Percentiles rank a stretch among this genome's conserved stretches.
Evolutionary conservation across 177 flowering plant species (phyloP).

Genomic region (Vitis hybrid): DNA sequence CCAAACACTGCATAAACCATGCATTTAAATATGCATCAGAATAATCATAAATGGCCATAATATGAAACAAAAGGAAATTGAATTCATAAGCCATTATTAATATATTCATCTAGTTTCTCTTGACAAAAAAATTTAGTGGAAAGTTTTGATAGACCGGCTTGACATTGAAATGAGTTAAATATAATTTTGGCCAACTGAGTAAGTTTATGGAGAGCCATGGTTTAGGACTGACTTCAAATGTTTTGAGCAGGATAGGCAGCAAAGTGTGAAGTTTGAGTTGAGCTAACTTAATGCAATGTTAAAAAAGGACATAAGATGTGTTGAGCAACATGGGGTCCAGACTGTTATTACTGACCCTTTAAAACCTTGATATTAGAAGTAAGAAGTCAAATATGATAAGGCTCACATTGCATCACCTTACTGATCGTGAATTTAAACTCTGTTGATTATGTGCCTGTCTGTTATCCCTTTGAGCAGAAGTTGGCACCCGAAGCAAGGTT

Average conservation of each 20-base stretch:
- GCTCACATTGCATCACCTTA: conserved; percentile 41
- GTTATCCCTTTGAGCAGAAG: conserved; percentile 35
- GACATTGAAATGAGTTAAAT: not conserved
- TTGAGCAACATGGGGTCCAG: not conserved
- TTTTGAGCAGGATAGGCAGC: not conserved
- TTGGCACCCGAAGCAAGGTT: conserved; percentile 63
- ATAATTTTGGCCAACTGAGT: not conserved
- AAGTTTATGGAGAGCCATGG: not conserved
- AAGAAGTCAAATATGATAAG: not conserved
- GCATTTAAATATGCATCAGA: conserved; percentile 6
- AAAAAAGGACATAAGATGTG: not conserved
- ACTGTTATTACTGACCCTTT: not conserved
- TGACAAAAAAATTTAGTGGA: not conserved
- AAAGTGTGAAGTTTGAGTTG: not conserved
- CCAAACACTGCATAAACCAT: conserved; percentile 66
- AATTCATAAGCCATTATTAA: not conserved
- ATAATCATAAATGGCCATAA: not conserved
- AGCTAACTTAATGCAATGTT: not conserved
- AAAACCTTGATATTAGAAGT: not conserved
- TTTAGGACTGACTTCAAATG: not conserved
- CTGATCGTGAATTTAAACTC: conserved; percentile 25
- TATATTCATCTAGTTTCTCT: not conserved
- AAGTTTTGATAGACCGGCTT: not conserved
- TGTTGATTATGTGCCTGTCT: conserved; percentile 37
- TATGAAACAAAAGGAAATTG: not conserved